Evolutionary conservation across 1,139 yeast species (phyloP).

Genomic region (Magnusiomyces tetraspermus): DNA sequence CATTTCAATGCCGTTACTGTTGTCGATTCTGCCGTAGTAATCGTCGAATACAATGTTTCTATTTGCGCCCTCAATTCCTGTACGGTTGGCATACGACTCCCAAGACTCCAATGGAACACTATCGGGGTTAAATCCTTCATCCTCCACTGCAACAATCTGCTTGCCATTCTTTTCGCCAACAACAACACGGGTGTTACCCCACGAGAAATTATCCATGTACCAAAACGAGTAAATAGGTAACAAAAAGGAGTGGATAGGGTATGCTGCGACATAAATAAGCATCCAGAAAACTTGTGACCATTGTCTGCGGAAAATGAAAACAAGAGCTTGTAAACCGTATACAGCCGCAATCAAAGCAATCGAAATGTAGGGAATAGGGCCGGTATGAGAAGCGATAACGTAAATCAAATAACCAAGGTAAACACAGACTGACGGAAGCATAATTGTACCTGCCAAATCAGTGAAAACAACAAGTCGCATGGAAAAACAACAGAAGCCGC

Average conservation of each 20-base stretch:
- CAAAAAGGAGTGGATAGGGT: constrained; percentile 32
- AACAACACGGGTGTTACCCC: constrained; percentile 39
- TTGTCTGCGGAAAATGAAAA: constrained; percentile 30
- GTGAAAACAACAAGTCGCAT: constrained; percentile 33
- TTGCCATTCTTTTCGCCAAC: constrained; percentile 35
- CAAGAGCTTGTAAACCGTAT: constrained; percentile 32
- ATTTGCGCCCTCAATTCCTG: constrained; percentile 32
- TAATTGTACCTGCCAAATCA: constrained; percentile 32
- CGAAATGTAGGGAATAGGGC: constrained; percentile 31
- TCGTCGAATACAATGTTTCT: constrained; percentile 21
- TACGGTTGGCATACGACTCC: constrained; percentile 30
- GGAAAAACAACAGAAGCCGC: constrained; percentile 32
- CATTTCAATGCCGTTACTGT: constrained; percentile 14
- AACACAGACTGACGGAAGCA: constrained; percentile 32
- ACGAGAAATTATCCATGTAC: constrained; percentile 34
- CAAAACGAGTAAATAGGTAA: constrained; percentile 34
- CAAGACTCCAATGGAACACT: constrained; percentile 32
- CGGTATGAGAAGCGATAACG: constrained; percentile 25
- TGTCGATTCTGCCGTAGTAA: constrained; percentile 11
- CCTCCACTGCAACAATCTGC: constrained; percentile 29
- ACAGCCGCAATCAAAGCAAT: constrained; percentile 30
- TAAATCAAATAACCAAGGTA: constrained; percentile 32
- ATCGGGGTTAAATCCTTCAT: constrained; percentile 32
- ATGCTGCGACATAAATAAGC: constrained; percentile 32
- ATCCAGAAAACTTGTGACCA: constrained; percentile 37